Base-by-base conservation (phyloP, 2,329 filamentous ascomycete species). In the Phoma herbarum region DNA sequence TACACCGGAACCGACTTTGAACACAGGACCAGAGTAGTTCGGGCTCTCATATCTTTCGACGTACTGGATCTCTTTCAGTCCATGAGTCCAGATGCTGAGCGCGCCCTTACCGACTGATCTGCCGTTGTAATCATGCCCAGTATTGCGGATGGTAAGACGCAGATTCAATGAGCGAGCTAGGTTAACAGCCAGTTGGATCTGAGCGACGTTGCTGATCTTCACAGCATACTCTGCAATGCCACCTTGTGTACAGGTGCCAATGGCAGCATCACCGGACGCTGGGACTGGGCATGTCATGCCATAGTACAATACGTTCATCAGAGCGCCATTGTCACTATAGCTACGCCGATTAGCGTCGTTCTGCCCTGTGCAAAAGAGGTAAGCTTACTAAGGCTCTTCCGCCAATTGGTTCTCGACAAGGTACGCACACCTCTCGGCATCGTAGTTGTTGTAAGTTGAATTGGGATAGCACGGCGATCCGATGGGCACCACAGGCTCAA, bases 121-220 rank as follows among this genome's bases (percentile, higher is more conserved):
- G n/a, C 69, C 70, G 37, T 69, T 67, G 46, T 72, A 76, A 44
- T 72, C 69, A 23, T 76, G 74, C 0, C 74, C 71, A 3, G 72
- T 76, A 50, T 73, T 75, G 12, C 66, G 65, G 9, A 76, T 63
- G 4, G 73, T 69, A 4, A 77, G 48, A 14, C 74, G 72, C 22
- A 77, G 67, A 50, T 75, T 74, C 8, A 68, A 55, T 1, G 62
- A 64, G 1, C 68, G 68, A 3, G 73, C 75, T 16, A 77, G 66
- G 42, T 76, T 76, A 12, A 76, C 65, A 3, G 71, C 68, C 10
- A 75, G 56, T 23, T 76, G 73, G 7, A 75, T 69, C 22, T 76
- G 72, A 1, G 71, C 70, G 16, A 75, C 70, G 5, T 65, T 75
- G 16, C 51, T 49, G 23, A 70, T 63, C 16, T 72, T 71, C 8